These are phyloP conservation scores for Lanzia echinophila DNA, from an alignment of 2,329 filamentous ascomycete genomes.

Conservation along the genomic window DNA sequence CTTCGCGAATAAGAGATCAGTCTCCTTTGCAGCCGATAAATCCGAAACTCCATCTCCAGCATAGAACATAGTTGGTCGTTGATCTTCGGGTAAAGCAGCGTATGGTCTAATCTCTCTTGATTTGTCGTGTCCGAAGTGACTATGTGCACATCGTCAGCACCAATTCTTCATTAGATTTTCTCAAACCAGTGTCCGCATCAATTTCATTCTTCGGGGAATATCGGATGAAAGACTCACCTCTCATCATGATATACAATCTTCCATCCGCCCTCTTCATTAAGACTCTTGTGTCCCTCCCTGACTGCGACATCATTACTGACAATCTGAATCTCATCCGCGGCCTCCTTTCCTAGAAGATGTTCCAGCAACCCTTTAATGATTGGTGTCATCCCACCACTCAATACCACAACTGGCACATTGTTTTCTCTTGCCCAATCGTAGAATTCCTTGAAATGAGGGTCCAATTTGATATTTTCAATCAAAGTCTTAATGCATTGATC, in stretches of 20 bases:
- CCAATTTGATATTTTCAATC: slow-evolving; percentile 75
- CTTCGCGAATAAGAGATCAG: slow-evolving; percentile 90
- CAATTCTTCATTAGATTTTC: too few species aligned
- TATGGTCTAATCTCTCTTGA: slow-evolving; percentile 86
- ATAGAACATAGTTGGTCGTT: slow-evolving; percentile 83
- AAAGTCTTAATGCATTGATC: slow-evolving; percentile 74
- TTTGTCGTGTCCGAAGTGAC: slow-evolving; percentile 91
- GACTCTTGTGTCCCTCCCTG: slow-evolving; percentile 55
- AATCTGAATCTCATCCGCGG: slow-evolving; percentile 74
- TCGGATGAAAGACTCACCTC: slow-evolving; percentile 46
- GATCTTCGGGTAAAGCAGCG: slow-evolving; percentile 57
- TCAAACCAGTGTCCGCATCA: too few species aligned
- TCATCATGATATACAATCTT: slow-evolving; percentile 84
- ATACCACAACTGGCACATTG: slow-evolving; percentile 85
- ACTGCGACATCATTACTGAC: slow-evolving; percentile 76
- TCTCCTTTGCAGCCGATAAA: slow-evolving; percentile 84
- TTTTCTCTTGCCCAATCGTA: slow-evolving; percentile 73
- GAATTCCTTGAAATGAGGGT: slow-evolving; percentile 83
- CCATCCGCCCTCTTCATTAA: slow-evolving; percentile 81
- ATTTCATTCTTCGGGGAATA: too few species aligned
- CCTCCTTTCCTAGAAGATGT: slow-evolving; percentile 67
- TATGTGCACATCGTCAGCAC: slow-evolving; percentile 10
- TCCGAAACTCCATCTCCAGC: slow-evolving; percentile 93
- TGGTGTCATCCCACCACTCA: slow-evolving; percentile 89
- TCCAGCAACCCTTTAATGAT: slow-evolving; percentile 80